Evolutionary conservation across 495 filamentous ascomycete genomes (phyloP), one percentile per base, ranked within the genome.

Genomic region (Penicillium macrosclerotiorum): DNA sequence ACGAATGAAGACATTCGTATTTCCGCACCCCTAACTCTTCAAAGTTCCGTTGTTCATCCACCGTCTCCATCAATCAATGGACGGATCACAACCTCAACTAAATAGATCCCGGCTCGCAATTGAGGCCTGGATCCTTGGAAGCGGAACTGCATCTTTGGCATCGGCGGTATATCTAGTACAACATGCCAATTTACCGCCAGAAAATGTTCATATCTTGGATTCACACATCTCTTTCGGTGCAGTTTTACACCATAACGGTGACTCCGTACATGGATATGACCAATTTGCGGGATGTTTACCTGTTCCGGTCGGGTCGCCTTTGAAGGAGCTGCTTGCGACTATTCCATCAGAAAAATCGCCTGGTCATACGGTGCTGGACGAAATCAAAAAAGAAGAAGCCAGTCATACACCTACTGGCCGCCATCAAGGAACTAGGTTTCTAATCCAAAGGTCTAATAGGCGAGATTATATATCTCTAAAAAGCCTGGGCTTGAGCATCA

Each of bases 91-190:
- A 13, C 14, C 32, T 1, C 32, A 34, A n/a, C n/a, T n/a, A 9
- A 18, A 18, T 16, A 17, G 19, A 17, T 1, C 32, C 12, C 32
- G 19, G 32, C 32, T 9, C 14, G 14, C 32, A 18, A 17, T 34
- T n/a, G 41, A 44, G 31, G 47, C 47, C 14, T 50, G 47, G 47
- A 43, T 50, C 23, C 34, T 50, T 18, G 47, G 47, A 16, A 50
- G 47, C 12, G 41, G 40, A 24, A 44, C 27, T 44, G 19, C 47
- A 20, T 44, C 47, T 13, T 20, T 50, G 3, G 47, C 47, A 19
- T 38, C 47, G 0, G 47, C 47, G 8, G 13, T 50, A 4, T 50
- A 50, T 19, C 25, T 50, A 17, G 22, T 50, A 16, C 24, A 34
- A 11, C 20, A 24, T 30, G 47, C 32, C 7, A 50, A 44, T 13